Percentiles rank a stretch among this genome's conserved stretches.
Evolutionary conservation across 139 green algal genomes (phyloP).

Genomic region (Picochlorum sp.): DNA sequence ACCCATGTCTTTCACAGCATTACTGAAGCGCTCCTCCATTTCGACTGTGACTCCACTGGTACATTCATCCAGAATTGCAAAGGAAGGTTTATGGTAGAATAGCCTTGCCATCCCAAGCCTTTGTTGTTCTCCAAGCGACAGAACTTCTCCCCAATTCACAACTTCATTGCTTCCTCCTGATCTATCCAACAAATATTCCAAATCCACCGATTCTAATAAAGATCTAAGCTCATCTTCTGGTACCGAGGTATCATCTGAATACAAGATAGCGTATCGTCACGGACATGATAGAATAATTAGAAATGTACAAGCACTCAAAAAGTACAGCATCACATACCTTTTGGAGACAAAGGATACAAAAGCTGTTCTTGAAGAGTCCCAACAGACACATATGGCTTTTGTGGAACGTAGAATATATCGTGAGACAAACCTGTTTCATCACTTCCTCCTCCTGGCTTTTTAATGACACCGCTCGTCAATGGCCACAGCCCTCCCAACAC

Average conservation of each 20-base stretch:
- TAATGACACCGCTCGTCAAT: constrained; percentile 36
- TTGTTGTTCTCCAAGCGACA: constrained; percentile 66
- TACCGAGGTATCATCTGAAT: constrained; percentile 22
- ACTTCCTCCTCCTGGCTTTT: constrained; percentile 36
- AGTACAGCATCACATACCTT: constrained; percentile 4
- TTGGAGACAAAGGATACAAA: constrained; percentile 47
- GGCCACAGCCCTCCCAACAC: constrained; percentile 63
- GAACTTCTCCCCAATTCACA: constrained; percentile 42
- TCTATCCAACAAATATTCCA: constrained; percentile 42
- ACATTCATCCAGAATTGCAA: constrained; percentile 74
- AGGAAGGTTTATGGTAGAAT: constrained; percentile 62
- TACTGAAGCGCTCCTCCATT: constrained; percentile 69
- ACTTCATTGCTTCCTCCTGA: constrained; percentile 16
- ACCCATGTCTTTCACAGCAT: constrained; percentile 40
- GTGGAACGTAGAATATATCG: constrained; percentile 66
- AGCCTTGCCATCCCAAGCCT: constrained; percentile 65
- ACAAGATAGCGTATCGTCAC: background rate
- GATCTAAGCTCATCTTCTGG: constrained; percentile 22
- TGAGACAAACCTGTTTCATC: constrained; percentile 34
- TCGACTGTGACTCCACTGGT: constrained; percentile 64
- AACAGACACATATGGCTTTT: constrained; percentile 43
- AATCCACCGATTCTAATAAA: constrained; percentile 52
- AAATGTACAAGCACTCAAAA: background rate
- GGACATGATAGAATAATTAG: background rate
- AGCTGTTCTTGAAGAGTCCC: constrained; percentile 65